A percentile compares a stretch with the other conserved stretches of the same genome.
These are phyloP conservation scores for Canna indica DNA, from an alignment of 176 grass and related monocot species.

Conservation along the genomic window DNA sequence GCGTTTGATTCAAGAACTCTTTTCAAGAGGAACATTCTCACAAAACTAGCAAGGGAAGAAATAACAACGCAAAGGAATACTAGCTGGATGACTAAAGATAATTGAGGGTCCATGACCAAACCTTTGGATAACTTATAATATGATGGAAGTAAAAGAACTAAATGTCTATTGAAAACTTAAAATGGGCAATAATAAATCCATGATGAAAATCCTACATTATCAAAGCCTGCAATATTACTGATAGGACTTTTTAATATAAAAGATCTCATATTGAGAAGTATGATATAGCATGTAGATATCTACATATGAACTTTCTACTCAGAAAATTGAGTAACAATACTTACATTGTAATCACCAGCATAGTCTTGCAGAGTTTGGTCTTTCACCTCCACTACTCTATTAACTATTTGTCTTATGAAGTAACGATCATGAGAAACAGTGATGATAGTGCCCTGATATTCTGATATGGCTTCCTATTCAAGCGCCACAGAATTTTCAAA, in stretches of 20 bases:
- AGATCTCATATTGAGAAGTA: no score
- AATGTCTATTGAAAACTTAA: no score
- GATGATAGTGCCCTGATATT: constrained; percentile 82
- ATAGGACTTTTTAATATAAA: no score
- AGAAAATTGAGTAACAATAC: neutral
- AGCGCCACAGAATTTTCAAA: constrained; percentile 16
- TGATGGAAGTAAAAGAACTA: neutral
- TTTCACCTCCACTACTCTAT: constrained; percentile 88
- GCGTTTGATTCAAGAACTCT: neutral
- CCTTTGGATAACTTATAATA: no score
- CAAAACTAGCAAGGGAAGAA: neutral
- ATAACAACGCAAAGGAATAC: neutral
- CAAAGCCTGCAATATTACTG: no score
- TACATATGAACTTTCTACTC: neutral
- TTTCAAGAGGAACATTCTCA: neutral
- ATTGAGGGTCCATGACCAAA: no score
- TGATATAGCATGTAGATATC: neutral
- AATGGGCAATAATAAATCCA: no score
- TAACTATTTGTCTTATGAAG: constrained; percentile 92
- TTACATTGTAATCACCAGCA: constrained; percentile 95
- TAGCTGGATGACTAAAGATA: no score
- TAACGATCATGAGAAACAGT: constrained; percentile 97
- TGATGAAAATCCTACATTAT: no score
- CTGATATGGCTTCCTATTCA: constrained; percentile 84
- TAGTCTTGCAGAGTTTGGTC: constrained; percentile 78